Conservation (phyloP, 2,329 filamentous ascomycete genomes). For the Nemania diffusa region DNA sequence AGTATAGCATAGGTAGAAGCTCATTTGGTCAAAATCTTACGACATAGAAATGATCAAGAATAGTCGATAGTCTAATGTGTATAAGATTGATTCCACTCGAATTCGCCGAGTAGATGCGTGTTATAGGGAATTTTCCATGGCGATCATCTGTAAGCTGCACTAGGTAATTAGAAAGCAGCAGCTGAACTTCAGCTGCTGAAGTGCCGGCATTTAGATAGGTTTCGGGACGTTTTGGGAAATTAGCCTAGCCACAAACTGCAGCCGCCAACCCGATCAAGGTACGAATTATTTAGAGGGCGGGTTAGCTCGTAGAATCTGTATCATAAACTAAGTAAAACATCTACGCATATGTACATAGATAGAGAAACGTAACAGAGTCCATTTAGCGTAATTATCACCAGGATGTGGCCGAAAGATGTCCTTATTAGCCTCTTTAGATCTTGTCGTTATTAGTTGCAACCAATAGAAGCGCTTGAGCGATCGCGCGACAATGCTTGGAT, state of each 20-base stretch:
- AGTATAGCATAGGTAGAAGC: not conserved
- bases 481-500: not conserved
- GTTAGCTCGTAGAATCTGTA: not conserved
- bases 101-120: constrained; percentile 17
- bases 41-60: not conserved
- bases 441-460: not conserved
- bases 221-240: constrained; percentile 15
- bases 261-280: not conserved
- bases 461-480: not conserved
- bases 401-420: not conserved
- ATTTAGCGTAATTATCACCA: not conserved
- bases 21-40: not conserved
- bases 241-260: not conserved
- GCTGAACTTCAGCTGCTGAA: constrained; percentile 19
- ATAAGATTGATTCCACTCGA: constrained; percentile 6
- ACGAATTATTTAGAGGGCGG: too few relatives aligned
- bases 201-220: not conserved
- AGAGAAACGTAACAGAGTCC: not conserved
- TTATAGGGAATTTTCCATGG: constrained; percentile 19
- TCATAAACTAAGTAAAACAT: not conserved
- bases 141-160: constrained; percentile 15
- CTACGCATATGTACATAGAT: too few relatives aligned
- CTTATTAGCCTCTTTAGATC: not conserved
- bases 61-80: constrained; percentile 27
- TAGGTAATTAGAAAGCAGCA: constrained; percentile 15